These are phyloP conservation scores for Mortierella sp. DNA, from an alignment of 371 early-diverging fungal genomes.

Conservation along the genomic window DNA sequence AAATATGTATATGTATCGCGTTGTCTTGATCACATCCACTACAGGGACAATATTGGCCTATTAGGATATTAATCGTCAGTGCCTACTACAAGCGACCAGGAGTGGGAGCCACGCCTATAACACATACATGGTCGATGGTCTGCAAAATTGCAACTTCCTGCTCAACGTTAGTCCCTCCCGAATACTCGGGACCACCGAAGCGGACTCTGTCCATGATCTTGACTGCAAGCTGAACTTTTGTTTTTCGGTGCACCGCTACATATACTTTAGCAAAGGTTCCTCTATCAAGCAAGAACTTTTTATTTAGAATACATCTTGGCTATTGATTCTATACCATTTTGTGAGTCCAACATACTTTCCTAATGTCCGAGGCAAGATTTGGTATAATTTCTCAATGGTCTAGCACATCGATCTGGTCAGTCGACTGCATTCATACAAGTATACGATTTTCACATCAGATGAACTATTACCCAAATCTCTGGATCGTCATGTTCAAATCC, in stretches of 20 bases:
- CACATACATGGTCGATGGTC: constrained; percentile 60
- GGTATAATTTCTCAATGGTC: constrained; percentile 26
- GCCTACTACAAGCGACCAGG: background rate
- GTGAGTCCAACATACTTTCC: constrained; percentile 23
- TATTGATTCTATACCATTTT: too few species aligned
- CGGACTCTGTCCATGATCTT: constrained; percentile 71
- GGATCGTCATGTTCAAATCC: constrained; percentile 24
- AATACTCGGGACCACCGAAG: constrained; percentile 17
- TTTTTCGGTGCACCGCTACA: constrained; percentile 64
- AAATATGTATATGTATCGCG: constrained; percentile 63
- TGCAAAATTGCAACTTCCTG: constrained; percentile 64
- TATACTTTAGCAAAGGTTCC: constrained; percentile 76
- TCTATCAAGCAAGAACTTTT: background rate
- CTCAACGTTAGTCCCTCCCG: constrained; percentile 50
- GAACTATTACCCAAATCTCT: constrained; percentile 24
- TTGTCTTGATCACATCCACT: constrained; percentile 63
- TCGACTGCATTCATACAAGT: background rate
- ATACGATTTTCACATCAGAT: background rate
- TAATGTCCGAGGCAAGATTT: constrained; percentile 32
- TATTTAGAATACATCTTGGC: background rate
- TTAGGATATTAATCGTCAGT: background rate
- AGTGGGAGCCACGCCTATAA: background rate
- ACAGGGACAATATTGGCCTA: constrained; percentile 67
- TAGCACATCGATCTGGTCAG: background rate
- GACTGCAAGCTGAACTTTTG: constrained; percentile 68